Evolutionary conservation across 768 basidiomycete genomes (phyloP).

Genomic region (Cystobasidiopsis lactophilus): DNA sequence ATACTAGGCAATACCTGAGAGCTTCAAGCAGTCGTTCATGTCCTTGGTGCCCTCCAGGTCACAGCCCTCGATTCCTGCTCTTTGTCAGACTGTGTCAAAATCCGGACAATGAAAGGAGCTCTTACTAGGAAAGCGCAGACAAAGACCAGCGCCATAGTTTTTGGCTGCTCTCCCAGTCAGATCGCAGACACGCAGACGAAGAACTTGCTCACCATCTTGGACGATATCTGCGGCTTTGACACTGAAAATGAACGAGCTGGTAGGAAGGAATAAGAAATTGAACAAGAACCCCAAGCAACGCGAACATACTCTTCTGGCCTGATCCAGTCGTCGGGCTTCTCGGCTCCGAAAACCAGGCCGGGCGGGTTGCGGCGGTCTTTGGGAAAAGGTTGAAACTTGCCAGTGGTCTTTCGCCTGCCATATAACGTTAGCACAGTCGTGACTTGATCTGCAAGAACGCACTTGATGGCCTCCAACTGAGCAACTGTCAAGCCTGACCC

Average conservation of each 20-base stretch:
- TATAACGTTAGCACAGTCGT: background rate
- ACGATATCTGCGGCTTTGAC: slow-evolving; percentile 87
- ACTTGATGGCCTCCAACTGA: slow-evolving; percentile 61
- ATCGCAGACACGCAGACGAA: background rate
- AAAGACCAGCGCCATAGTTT: slow-evolving; percentile 61
- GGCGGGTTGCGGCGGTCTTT: slow-evolving; percentile 41
- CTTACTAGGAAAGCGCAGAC: slow-evolving; percentile 86
- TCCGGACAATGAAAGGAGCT: too few relatives aligned
- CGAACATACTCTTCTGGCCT: slow-evolving; percentile 56
- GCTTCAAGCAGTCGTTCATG: slow-evolving; percentile 3
- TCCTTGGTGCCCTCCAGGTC: background rate
- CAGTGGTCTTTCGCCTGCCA: slow-evolving; percentile 34
- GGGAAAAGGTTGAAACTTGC: slow-evolving; percentile 54
- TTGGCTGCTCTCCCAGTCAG: slow-evolving; percentile 29
- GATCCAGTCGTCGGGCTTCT: slow-evolving; percentile 76
- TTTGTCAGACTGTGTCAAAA: background rate
- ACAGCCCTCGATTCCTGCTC: slow-evolving; percentile 3
- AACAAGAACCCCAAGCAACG: background rate
- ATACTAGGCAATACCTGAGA: background rate
- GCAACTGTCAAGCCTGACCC: slow-evolving; percentile 69
- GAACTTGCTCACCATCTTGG: slow-evolving; percentile 35
- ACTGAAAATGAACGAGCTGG: slow-evolving; percentile 75
- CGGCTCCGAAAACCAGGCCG: slow-evolving; percentile 39
- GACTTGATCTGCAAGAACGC: slow-evolving; percentile 3
- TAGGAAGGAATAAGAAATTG: background rate